Evolutionary conservation across 805 yeast species (phyloP).

Genomic region (Kregervanrija pseudodelftensis): DNA sequence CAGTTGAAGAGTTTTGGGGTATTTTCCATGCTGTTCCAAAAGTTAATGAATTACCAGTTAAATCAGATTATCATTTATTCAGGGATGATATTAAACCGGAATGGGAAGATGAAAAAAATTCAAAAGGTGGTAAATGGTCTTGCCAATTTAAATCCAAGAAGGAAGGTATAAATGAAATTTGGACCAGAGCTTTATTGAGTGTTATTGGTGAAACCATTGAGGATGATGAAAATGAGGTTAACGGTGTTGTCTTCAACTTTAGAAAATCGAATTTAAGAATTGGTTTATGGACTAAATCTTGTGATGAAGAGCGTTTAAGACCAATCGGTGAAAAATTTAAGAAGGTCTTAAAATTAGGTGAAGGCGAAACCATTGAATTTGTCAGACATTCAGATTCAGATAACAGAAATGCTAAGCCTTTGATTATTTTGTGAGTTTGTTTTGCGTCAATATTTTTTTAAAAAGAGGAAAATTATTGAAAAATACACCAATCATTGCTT

Average conservation of each 20-base stretch:
- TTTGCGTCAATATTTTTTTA: neutral
- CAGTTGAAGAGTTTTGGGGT: conserved; percentile 99
- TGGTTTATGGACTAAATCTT: conserved; percentile 89
- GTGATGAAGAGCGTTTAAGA: conserved; percentile 53
- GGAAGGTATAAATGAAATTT: conserved; percentile 72
- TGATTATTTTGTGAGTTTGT: conserved; percentile 12
- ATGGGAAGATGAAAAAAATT: conserved; percentile 91
- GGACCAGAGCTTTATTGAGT: conserved; percentile 84
- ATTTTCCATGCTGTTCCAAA: conserved; percentile 88
- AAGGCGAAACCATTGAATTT: conserved; percentile 75
- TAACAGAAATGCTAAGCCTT: conserved; percentile 24
- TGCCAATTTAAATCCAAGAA: conserved; percentile 60
- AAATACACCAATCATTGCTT: neutral
- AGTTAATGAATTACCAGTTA: conserved; percentile 83
- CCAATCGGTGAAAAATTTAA: conserved; percentile 84
- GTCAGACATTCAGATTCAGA: conserved; percentile 51
- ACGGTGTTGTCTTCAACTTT: conserved; percentile 87
- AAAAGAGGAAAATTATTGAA: neutral
- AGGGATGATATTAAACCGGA: conserved; percentile 93
- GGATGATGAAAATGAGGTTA: conserved; percentile 76
- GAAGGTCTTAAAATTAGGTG: conserved; percentile 70
- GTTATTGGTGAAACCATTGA: conserved; percentile 94
- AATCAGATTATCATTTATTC: conserved; percentile 92
- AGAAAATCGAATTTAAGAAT: conserved; percentile 78
- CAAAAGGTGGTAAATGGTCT: conserved; percentile 93